Evolutionary conservation across 352 stramenopile species (phyloP), one percentile per base, ranked within the genome.

Genomic region (Phytopythium helicoides): DNA sequence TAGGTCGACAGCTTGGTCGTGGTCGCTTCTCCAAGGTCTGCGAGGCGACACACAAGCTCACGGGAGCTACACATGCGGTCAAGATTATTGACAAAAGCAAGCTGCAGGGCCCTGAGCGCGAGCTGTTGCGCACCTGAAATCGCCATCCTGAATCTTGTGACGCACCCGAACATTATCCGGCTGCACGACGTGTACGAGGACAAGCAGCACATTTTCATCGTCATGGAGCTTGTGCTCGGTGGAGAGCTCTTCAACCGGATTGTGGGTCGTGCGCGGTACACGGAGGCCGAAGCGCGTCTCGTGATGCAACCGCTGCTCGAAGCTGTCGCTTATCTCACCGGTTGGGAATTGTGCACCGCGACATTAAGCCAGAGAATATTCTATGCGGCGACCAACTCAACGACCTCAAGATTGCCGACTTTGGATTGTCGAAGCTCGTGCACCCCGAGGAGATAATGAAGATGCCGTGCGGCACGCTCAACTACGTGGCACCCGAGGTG

Each of bases 241-340:
- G 96, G 97, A 15, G 96, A 99, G 60, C 66, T 99, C 6, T 99
- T 99, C 71, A 97, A 98, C 70, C 81, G 89, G 4, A 99, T 99
- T 58, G 92, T 98, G 0, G 82, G 87, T 1, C 70, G 84, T 3
- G 76, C 78, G 23, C 60, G 83, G 40, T 96, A 97, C 55, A 95
- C 85, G 2, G 92, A 98, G 66, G 69, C 81, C 3, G 86, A 98
- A 50, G 91, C 92, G 6, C 82, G 86, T 7, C 73, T 80, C 10
- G 81, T 97, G 23, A 94, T 98, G 69, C 60, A 75, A 26, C 90
- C 89, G 18, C 63, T 97, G 26, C 75, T 96, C 16, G 89, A 97
- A 60, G 93, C 82, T 38, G 82, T 97, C 6, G 84, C 73, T 50
- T 97, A 98, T 52, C 62, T 98, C 92, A 97, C 37, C 76, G 89